These are phyloP conservation scores for Starmerella floricola DNA, from an alignment of 805 yeast genomes.

Conservation along the genomic window DNA sequence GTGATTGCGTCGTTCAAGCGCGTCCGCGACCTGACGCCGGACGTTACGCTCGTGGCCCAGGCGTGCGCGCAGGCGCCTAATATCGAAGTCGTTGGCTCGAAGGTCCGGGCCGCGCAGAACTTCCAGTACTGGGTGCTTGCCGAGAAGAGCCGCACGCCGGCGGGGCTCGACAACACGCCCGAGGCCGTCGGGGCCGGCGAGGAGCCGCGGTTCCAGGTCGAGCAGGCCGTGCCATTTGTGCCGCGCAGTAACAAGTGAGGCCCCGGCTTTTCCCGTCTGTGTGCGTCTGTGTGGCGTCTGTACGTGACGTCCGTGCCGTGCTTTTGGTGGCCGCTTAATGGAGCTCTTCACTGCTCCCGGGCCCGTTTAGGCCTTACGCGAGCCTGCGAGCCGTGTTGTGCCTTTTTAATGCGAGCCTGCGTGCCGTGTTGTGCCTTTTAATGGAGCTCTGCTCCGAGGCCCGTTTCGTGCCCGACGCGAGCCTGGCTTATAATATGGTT, in stretches of 20 bases:
- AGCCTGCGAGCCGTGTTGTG: too few relatives aligned
- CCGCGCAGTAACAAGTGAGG: constrained; percentile 21
- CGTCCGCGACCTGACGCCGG: constrained; percentile 55
- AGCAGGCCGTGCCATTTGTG: constrained; percentile 30
- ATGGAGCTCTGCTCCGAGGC: too few relatives aligned
- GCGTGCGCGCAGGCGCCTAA: constrained; percentile 44
- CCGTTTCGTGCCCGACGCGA: too few relatives aligned
- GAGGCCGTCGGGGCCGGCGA: constrained; percentile 26
- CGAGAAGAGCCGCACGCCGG: constrained; percentile 35
- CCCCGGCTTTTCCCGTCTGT: too few relatives aligned
- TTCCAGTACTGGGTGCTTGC: constrained; percentile 63
- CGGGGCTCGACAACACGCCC: constrained; percentile 32
- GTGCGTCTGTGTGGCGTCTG: too few relatives aligned
- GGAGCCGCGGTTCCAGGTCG: constrained; percentile 28
- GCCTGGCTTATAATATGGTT: too few relatives aligned
- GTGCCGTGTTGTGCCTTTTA: too few relatives aligned
- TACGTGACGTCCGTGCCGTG: too few relatives aligned
- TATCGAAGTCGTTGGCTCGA: constrained; percentile 41
- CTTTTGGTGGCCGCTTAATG: too few relatives aligned
- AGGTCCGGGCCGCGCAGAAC: constrained; percentile 48
- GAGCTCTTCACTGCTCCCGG: too few relatives aligned
- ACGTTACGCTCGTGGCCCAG: constrained; percentile 39
- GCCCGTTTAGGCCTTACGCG: too few relatives aligned
- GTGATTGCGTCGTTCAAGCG: constrained; percentile 63
- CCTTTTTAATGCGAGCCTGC: too few relatives aligned